Evolutionary conservation across 2,329 filamentous ascomycete species (phyloP), one percentile per base, ranked within the genome.

Genomic region (Juglanconis oblonga): DNA sequence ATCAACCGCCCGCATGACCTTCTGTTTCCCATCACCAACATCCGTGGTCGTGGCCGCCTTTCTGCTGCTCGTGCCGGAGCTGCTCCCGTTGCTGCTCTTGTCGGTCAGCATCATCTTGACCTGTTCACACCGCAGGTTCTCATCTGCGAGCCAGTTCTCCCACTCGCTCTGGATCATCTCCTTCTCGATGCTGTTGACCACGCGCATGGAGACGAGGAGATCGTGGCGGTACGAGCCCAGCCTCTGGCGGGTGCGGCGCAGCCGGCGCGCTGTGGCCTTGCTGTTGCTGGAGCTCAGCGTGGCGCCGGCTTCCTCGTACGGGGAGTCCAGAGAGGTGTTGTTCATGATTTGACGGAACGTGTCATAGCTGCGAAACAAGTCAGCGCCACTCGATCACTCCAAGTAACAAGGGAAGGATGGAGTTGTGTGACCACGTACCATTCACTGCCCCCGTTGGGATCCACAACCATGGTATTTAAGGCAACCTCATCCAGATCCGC

Each of bases 141-240:
- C 95, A 66, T 91, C 88, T 3, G 84, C 75, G 35, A 98, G 81
- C 93, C 94, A 99, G 64, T 91, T 90, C 76, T 97, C 93, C 88
- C 92, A 99, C 73, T 97, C 94, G 0, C 89, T 89, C 68, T 87
- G 84, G 57, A 98, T 75, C 72, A 97, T 88, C 73, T 97, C 92
- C 61, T 84, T 83, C 78, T 98, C 95, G 33, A 98, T 87, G 59
- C 84, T 88, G 74, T 98, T 97, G 62, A 98, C 88, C 2, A 97
- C 85, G 4, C 93, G 87, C 78, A 98, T 87, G 5, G 93, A 92
- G 5, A 99, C 93, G 2, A 98, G 77, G 24, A 99, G 79, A 70
- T 98, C 92, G 38, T 99, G 92, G 3, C 95, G 84, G 72, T 97
- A 95, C 2, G 85, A 80, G 1, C 90, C 94, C 0, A 99, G 84